Evolutionary conservation across 78 protist species (phyloP), one percentile per base, ranked within the genome.

Genomic region (Isochrysis galbana): DNA sequence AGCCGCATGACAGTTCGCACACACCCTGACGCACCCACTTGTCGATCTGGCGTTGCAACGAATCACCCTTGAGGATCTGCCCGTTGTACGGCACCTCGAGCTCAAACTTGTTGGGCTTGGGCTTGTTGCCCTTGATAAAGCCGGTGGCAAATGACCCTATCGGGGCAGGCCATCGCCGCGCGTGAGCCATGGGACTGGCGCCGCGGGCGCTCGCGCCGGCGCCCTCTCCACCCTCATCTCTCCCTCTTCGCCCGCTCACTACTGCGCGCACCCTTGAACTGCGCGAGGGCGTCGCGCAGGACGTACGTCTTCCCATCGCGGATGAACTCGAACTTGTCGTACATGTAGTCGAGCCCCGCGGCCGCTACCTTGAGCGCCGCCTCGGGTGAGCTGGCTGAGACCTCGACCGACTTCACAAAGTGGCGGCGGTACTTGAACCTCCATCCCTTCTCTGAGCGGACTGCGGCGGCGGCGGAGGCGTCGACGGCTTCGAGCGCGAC

Each of bases 1-100:
- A 42, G 11, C 87, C 90, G 36, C 90, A 74, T n/a, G 14, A 10
- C 25, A 42, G 7, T 42, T 95, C 96, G 78, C 91, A 69, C 34
- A 47, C 46, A 77, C 96, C 96, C 34, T n/a, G 39, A 21, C 26
- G 29, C 29, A 93, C 96, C 96, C 96, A 95, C 25, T 67, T 5
- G 48, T 95, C 95, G 70, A 95, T 10, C 89, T 95, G 94, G 34
- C 34, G 90, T 25, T 22, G 29, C 67, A 94, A 78, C 46, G 46
- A 54, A 10, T 10, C 10, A 54, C 10, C 10, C 67, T 21, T 54
- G 32, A 19, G 19, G 19, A 54, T 54, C 67, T n/a, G n/a, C n/a
- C n/a, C n/a, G n/a, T n/a, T n/a, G n/a, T n/a, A n/a, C n/a, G n/a
- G n/a, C n/a, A n/a, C n/a, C n/a, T n/a, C n/a, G n/a, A n/a, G n/a